Evolutionary conservation across 1,284 basidiomycete genomes (phyloP), one percentile per base, ranked within the genome.

Genomic region (Neolentinus lepideus): DNA sequence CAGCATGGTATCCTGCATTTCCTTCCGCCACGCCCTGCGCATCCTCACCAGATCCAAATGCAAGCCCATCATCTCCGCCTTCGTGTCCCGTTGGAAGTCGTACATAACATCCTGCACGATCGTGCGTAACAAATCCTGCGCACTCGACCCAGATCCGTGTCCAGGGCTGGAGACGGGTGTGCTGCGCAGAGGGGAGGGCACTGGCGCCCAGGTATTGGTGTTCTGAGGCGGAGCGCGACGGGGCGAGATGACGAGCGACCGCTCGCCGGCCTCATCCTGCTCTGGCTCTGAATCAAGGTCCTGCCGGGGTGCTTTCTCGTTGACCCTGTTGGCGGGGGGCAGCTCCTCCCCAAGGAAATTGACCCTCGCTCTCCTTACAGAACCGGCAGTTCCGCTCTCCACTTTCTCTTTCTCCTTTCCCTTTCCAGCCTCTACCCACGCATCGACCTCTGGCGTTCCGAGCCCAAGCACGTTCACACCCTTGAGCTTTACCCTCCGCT

Each of bases 41-140:
- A 88, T 83, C 55, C 78, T 72, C 27, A 90, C 71, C 55, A 90
- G 63, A 64, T 90, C 87, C 59, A 90, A 63, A 66, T 90, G 88
- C 57, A 90, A 66, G 3, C 84, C 84, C 63, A 78, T 75, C 76
- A 89, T 80, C 71, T 88, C 83, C 26, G 77, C 72, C 62, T 78
- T 77, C 27, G 80, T 81, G 67, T 89, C 85, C 59, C 76, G 74
- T 62, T 83, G 83, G 63, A 81, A 85, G 61, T 89, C 87, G 59
- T 76, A 79, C 79, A 89, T 80, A 55, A 81, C 83, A 57, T 88
- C 85, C 48, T 77, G 75, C 56, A 89, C 76, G 54, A 88, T 78
- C 29, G 73, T 75, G 53, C 80, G 78, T 58, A 89, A 66, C 35
- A 89, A 72, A 48, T 85, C 81, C 55, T 87, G 83, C 29, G 84